Percentiles rank a stretch among this genome's conserved stretches.
Conservation (phyloP, 2,329 filamentous ascomycete genomes). For the Fusarium cicatricum region DNA sequence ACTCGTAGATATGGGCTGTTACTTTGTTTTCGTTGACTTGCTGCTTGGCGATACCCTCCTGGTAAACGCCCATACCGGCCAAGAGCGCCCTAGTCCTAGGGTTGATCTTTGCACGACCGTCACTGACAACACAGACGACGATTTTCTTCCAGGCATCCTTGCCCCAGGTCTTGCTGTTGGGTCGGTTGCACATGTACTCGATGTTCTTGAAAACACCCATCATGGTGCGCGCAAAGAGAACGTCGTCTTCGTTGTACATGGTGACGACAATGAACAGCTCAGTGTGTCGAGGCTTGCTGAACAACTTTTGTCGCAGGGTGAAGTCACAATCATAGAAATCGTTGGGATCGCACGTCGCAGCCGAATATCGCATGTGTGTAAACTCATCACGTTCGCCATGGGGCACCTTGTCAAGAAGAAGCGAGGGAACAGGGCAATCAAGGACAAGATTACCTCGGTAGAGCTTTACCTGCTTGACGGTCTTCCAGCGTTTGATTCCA, state of each 20-base stretch:
- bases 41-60: conserved; percentile 98
- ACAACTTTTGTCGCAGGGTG: conserved; percentile 88
- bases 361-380: conserved; percentile 92
- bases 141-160: conserved; percentile 99
- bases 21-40: conserved; percentile 97
- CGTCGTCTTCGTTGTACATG: conserved; percentile 99
- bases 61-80: conserved; percentile 94
- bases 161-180: conserved; percentile 96
- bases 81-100: conserved; percentile 87
- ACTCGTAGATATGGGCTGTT: conserved; percentile 97
- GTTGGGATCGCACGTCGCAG: conserved; percentile 90
- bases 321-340: conserved; percentile 91
- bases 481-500: conserved; percentile 89
- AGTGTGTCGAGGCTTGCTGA: conserved; percentile 90
- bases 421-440: conserved; percentile 93
- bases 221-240: conserved; percentile 95
- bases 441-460: conserved; percentile 97
- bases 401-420: conserved; percentile 84
- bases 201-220: conserved; percentile 98
- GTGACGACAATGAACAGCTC: conserved; percentile 97
- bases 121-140: conserved; percentile 96
- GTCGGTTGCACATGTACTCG: conserved; percentile 95
- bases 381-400: conserved; percentile 94
- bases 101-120: conserved; percentile 97
- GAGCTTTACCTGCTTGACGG: conserved; percentile 96